These are phyloP conservation scores for Mrakia blollopis DNA, from an alignment of 768 basidiomycete genomes.

Conservation along the genomic window DNA sequence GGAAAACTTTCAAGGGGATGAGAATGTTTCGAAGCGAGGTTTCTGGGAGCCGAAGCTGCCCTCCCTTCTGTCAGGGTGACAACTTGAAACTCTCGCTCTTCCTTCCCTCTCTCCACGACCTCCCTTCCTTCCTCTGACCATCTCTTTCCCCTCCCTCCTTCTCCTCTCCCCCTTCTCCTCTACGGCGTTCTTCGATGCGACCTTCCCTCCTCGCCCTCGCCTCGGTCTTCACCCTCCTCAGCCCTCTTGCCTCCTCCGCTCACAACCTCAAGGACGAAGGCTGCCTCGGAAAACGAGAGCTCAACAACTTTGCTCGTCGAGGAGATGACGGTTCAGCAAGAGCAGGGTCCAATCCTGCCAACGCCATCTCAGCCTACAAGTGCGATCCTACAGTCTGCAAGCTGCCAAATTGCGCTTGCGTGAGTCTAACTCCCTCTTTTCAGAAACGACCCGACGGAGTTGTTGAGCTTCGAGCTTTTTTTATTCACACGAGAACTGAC, in stretches of 20 bases:
- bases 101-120: not conserved
- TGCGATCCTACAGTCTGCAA: conserved; percentile 62
- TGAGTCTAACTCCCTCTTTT: conserved; percentile 30
- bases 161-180: too few species aligned
- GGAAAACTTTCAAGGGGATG: too few species aligned
- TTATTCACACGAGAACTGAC: not conserved
- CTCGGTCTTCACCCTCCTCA: not conserved
- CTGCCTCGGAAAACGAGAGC: not conserved
- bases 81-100: too few species aligned
- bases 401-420: conserved; percentile 57
- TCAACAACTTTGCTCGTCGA: not conserved
- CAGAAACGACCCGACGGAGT: too few species aligned
- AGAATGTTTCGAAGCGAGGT: too few species aligned
- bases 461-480: not conserved
- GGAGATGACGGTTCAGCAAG: not conserved
- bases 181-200: not conserved
- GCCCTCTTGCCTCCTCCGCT: not conserved
- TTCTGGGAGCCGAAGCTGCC: too few species aligned
- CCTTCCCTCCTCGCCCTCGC: not conserved
- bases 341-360: conserved; percentile 7
- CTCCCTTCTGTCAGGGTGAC: too few species aligned
- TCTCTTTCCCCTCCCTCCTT: not conserved
- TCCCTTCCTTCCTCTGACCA: not conserved
- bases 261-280: not conserved
- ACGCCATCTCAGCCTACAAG: conserved; percentile 55